Evolutionary conservation across 352 stramenopile genomes (phyloP), one percentile per base, ranked within the genome.

Genomic region (Globisporangium paroecandrum): DNA sequence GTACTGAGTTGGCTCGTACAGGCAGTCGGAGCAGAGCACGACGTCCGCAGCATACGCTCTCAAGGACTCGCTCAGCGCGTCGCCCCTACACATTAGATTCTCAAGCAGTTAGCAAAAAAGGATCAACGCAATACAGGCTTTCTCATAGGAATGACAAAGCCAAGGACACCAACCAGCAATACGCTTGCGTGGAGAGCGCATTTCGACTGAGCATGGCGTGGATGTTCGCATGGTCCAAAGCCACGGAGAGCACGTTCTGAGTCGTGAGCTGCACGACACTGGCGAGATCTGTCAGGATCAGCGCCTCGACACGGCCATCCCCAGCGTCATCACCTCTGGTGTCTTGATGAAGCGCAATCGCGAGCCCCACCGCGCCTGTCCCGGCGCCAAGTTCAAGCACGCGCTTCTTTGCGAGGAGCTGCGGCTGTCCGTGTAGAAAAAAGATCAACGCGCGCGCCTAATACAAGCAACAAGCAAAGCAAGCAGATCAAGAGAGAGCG

Each of bases 11-110:
- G 75, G 72, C 9, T 93, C 85, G 64, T 93, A 93, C 46, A 91
- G 65, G 24, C 85, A 93, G 63, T 93, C 85, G 15, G 85, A 90
- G 58, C 77, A 83, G 3, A 89, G 51, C 10, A 87, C 62, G n/a
- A 80, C 68, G 29, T 64, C 51, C 13, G 53, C 4, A n/a, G 41
- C 43, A 7, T 61, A 38, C 13, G 1, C 41, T 20, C 2, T 54
- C 24, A 70, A 15, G 1, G 47, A 29, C 0, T 65, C 4, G 58
- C 29, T 53, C 32, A 62, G 13, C 12, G 38, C 49, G 9, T 62
- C 65, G 41, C 65, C 65, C 65, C 64, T 69, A 20, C 20, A 60
- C 1, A 25, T 8, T 5, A 60, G 43, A 18, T 8, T 49, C 4
- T 7, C 41, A 18, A 20, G 4, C 15, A 9, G 8, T n/a, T 49